A percentile compares a stretch with the other conserved stretches of the same genome.
Conservation (phyloP, 306 rosid species). For the Casuarina cunninghamiana region DNA sequence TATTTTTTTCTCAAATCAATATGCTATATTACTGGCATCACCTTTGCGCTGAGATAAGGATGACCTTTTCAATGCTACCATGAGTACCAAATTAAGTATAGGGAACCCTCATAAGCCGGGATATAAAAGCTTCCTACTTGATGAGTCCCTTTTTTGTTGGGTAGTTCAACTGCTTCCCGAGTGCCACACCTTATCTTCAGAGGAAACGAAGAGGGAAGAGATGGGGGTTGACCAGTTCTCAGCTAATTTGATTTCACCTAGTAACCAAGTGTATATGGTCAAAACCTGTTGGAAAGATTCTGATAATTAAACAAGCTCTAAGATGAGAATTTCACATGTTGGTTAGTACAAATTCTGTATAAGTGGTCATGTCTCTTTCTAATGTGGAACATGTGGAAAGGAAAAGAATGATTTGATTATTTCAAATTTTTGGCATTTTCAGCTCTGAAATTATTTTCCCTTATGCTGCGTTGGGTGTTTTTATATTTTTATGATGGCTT, state of each 20-base stretch:
- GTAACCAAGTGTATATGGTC: background rate
- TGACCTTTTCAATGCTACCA: background rate
- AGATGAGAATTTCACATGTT: background rate
- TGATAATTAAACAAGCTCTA: background rate
- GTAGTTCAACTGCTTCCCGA: background rate
- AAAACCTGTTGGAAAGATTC: background rate
- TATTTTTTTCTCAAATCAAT: too few species aligned
- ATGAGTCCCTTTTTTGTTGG: background rate
- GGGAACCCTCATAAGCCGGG: background rate
- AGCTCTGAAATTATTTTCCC: background rate
- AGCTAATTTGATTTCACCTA: background rate
- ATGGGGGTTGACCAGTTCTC: background rate
- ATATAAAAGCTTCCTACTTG: background rate
- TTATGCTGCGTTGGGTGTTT: background rate
- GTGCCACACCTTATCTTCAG: background rate
- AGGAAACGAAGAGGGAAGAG: background rate
- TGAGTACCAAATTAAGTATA: background rate
- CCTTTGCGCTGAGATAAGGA: background rate
- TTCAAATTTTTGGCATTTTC: background rate
- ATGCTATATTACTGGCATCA: too few species aligned
- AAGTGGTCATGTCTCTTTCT: background rate
- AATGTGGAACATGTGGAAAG: background rate
- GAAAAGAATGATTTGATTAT: background rate
- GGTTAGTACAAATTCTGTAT: background rate
- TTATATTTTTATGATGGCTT: background rate